Conservation (phyloP, 257 asterid species). For the Primulina eburnea region DNA sequence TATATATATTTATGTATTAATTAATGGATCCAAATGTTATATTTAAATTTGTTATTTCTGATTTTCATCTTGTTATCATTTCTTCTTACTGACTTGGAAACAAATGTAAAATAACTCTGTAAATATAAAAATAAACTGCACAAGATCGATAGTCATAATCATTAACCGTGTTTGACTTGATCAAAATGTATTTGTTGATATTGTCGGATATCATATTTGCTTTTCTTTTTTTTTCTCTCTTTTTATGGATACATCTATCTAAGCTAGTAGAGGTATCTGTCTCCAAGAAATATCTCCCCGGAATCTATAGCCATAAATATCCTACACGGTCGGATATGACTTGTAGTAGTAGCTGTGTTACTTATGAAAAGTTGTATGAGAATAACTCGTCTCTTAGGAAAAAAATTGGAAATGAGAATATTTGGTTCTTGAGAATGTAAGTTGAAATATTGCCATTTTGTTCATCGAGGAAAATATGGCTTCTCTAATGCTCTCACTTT, state of each 20-base stretch:
- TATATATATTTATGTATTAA: no score
- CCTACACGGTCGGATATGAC: no score
- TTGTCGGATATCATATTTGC: not conserved
- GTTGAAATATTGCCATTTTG: not conserved
- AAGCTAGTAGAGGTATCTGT: not conserved
- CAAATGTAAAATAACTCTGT: not conserved
- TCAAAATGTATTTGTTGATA: not conserved
- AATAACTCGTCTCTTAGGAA: not conserved
- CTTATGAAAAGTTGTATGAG: not conserved
- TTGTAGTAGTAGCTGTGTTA: no score
- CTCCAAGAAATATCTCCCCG: not conserved
- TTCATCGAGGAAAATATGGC: not conserved
- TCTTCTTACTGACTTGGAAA: not conserved
- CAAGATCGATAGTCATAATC: not conserved
- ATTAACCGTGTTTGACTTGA: not conserved
- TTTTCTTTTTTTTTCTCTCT: no score
- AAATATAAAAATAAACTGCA: not conserved
- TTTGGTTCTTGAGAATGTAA: not conserved
- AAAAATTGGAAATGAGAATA: no score
- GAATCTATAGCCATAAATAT: not conserved
- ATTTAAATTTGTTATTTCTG: not conserved
- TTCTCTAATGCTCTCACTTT: not conserved
- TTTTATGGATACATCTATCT: not conserved
- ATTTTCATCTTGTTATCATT: not conserved
- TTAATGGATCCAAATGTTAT: not conserved